phyloP scores from a whole-genome alignment of 768 basidiomycete species.

The Floccularia luteovirens region DNA sequence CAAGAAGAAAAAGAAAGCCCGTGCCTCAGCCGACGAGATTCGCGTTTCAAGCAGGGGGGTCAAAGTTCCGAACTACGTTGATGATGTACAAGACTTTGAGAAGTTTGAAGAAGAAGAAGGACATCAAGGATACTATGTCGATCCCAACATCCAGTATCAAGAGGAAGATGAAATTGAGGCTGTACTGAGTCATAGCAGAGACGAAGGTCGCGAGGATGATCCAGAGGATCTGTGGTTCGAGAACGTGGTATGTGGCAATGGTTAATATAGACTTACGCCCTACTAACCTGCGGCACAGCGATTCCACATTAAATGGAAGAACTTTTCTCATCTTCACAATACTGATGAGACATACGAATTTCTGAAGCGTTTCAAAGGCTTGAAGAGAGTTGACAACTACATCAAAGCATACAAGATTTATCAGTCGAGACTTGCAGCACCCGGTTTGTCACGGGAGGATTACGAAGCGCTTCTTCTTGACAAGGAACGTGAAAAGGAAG shows the following conservation, averaged over 20 bases:
- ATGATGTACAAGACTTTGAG: slow-evolving; percentile 77
- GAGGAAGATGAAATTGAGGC: slow-evolving; percentile 89
- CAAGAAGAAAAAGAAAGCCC: slow-evolving; percentile 77
- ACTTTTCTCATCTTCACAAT: slow-evolving; percentile 96
- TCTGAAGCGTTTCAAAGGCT: slow-evolving; percentile 88
- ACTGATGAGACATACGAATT: slow-evolving; percentile 99
- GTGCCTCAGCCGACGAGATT: slow-evolving; percentile 56
- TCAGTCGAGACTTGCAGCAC: slow-evolving; percentile 54
- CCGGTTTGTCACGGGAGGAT: slow-evolving; percentile 78
- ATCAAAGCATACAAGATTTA: slow-evolving; percentile 85
- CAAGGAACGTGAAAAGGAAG: slow-evolving; percentile 86
- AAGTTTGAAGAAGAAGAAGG: slow-evolving; percentile 57
- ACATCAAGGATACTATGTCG: slow-evolving; percentile 46
- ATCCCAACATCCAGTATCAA: slow-evolving; percentile 44
- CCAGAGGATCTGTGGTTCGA: slow-evolving; percentile 78
- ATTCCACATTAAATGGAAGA: slow-evolving; percentile 99
- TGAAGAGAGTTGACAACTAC: slow-evolving; percentile 98
- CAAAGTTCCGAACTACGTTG: slow-evolving; percentile 80
- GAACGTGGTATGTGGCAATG: slow-evolving; percentile 61
- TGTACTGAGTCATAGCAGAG: slow-evolving; percentile 80
- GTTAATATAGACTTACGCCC: slow-evolving; percentile 5
- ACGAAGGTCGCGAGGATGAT: slow-evolving; percentile 75
- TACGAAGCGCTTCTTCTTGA: slow-evolving; percentile 84
- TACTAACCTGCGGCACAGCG: slow-evolving; percentile 43
- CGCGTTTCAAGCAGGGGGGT: slow-evolving; percentile 71